phyloP scores from a whole-genome alignment of 768 basidiomycete genomes.

The Hydnum rufescens region DNA sequence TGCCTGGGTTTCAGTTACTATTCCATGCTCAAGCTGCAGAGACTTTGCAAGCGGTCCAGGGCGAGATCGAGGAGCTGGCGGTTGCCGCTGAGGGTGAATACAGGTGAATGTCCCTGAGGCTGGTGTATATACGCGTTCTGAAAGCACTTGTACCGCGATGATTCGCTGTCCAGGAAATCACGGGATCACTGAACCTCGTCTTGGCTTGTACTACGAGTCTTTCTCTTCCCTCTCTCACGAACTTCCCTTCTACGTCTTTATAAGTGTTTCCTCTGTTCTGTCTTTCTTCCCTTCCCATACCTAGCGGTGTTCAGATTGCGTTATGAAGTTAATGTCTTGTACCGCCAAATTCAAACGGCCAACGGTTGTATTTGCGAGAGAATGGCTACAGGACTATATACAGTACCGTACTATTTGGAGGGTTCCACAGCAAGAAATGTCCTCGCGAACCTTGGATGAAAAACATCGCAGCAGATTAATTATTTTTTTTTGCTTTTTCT shows the following conservation, averaged over 20 bases:
- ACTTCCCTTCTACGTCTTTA: too few species aligned
- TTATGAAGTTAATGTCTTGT: too few species aligned
- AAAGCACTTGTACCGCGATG: not conserved
- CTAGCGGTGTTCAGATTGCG: too few species aligned
- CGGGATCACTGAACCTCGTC: conserved; percentile 61
- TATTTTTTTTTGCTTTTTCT: too few species aligned
- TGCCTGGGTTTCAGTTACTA: conserved; percentile 26
- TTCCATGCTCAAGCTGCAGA: conserved; percentile 65
- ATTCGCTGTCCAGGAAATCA: conserved; percentile 47
- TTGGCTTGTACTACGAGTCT: conserved; percentile 12
- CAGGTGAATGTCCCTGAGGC: conserved; percentile 29
- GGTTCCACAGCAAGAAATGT: too few species aligned
- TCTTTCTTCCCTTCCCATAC: not conserved
- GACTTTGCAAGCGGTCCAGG: conserved; percentile 60
- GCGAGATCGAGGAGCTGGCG: conserved; percentile 82
- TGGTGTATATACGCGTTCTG: not conserved
- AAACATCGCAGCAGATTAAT: too few species aligned
- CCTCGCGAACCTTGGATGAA: too few species aligned
- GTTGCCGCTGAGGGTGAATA: conserved; percentile 92
- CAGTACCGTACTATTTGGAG: too few species aligned
- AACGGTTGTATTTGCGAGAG: too few species aligned
- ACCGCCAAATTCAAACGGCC: too few species aligned
- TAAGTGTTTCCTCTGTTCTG: not conserved
- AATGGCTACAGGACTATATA: too few species aligned
- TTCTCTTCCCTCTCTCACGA: too few species aligned